Base-by-base conservation (phyloP, 768 basidiomycete species). In the Phaeolepiota aurea region DNA sequence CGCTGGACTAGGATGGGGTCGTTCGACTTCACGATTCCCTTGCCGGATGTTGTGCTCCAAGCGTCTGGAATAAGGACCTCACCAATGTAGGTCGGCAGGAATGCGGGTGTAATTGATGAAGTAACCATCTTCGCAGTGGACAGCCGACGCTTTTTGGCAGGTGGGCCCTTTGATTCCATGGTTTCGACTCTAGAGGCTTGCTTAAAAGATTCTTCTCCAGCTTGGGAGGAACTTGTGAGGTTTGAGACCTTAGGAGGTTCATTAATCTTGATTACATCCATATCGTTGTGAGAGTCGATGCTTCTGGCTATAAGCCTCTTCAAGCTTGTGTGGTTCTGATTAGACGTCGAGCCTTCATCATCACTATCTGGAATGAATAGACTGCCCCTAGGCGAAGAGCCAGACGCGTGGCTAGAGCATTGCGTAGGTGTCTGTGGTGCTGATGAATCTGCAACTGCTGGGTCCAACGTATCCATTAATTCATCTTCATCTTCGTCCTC, bases 11-110 rank as follows among this genome's bases (percentile, higher is more conserved):
- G 50, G 16, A 87, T 60, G 16, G 66, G 54, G n/a, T 87, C 85
- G n/a, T 75, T 74, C 15, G 62, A 44, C 44, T 77, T 77, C 25
- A 85, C 65, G 44, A 87, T 86, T 3, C 81, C 80, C 49, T 70
- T 76, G 1, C 86, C 86, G 37, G 74, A 81, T 11, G 74, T 81
- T 30, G 79, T 87, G 47, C 82, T 85, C 83, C 83, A 88, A 7
- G 83, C 86, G 50, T 84, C 81, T 15, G 72, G 69, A 16, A 87
- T 71, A 7, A 87, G 45, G 37, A 87, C 66, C 37, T 79, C 80
- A 9, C 86, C 86, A 19, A 88, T 49, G 52, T 83, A 87, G 9
- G 57, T 64, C 1, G 68, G 65, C 10, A 43, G 47, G 44, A 50
- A 46, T 15, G 42, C 32, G 38, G 42, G 43, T 10, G 38, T 48